Conservation (phyloP, 2,329 filamentous ascomycete genomes). For the Pseudophaeomoniella oleicola region DNA sequence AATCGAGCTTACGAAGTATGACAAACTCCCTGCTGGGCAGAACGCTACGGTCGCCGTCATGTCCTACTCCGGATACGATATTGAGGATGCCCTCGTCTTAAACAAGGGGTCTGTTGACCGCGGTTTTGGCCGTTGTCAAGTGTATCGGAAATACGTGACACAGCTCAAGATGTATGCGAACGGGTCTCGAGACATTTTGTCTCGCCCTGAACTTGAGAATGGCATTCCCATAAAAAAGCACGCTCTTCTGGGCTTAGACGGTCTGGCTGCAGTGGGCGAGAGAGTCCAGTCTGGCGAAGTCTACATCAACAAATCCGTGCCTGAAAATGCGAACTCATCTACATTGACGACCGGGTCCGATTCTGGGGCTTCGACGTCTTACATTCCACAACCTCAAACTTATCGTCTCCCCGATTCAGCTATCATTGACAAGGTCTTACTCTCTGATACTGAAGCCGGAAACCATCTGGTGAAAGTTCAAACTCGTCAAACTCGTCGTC, state of each 20-base stretch:
- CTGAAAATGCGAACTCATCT: conserved; percentile 60
- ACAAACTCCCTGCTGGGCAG: conserved; percentile 91
- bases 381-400: conserved; percentile 33
- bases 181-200: conserved; percentile 46
- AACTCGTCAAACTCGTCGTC: conserved; percentile 85
- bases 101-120: conserved; percentile 94
- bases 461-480: conserved; percentile 83
- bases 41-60: conserved; percentile 97
- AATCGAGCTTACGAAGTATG: conserved; percentile 91
- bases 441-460: conserved; percentile 78
- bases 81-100: conserved; percentile 90
- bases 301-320: conserved; percentile 81
- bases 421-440: conserved; percentile 93
- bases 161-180: conserved; percentile 84
- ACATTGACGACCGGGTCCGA: conserved; percentile 45
- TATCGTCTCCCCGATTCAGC: conserved; percentile 75
- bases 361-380: conserved; percentile 32
- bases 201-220: conserved; percentile 49
- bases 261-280: conserved; percentile 74
- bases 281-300: conserved; percentile 65
- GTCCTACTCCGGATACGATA: conserved; percentile 99
- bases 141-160: conserved; percentile 87
- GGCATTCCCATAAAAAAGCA: conserved; percentile 52
- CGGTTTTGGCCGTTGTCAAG: conserved; percentile 91
- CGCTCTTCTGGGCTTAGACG: conserved; percentile 65